Evolutionary conservation across 495 filamentous ascomycete genomes (phyloP), one percentile per base, ranked within the genome.

Genomic region (Pyrenula massariospora): DNA sequence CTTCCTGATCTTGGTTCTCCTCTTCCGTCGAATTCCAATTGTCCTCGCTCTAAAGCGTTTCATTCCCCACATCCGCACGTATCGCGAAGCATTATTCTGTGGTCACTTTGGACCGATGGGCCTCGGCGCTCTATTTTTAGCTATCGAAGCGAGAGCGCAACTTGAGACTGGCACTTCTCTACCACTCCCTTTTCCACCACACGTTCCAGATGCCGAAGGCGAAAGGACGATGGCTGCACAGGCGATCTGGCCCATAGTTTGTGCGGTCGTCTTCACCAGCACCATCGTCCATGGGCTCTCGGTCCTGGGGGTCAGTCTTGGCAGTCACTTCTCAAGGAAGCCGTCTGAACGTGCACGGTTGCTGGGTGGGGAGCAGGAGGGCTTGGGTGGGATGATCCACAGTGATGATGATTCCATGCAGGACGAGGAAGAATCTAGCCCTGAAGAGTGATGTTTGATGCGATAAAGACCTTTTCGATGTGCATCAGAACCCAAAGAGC

Each of bases 21-120:
- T 69, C 8, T 73, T 77, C 57, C 64, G 76, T 11, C 65, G 77
- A 19, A 67, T 80, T 10, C 76, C 77, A 0, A 67, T 76, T 59
- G 67, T 78, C 2, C 60, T 73, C 23, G 62, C 66, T 3, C 58
- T 74, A 52, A 70, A 78, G 54, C 61, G 56, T 5, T 69, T 64
- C 55, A 72, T 71, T 47, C 75, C 67, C 8, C 72, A 73, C 48
- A 66, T 80, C 55, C 57, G 64, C 2, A 77, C 76, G 0, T 69
- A 65, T 53, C 63, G 65, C 12, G 77, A 80, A 60, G 77, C 75
- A 0, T 63, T 80, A 3, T 80, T 78, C 63, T 68, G 65, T 56
- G 76, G 77, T 0, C 76, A 78, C 60, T 78, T 80, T 58, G 75
- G 74, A 0, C 74, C 75, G 47, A 80, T 80, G 71, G 77, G 77